Conservation (phyloP, 202 grass and related monocot species). For the Dendrocalamus latiflorus region DNA sequence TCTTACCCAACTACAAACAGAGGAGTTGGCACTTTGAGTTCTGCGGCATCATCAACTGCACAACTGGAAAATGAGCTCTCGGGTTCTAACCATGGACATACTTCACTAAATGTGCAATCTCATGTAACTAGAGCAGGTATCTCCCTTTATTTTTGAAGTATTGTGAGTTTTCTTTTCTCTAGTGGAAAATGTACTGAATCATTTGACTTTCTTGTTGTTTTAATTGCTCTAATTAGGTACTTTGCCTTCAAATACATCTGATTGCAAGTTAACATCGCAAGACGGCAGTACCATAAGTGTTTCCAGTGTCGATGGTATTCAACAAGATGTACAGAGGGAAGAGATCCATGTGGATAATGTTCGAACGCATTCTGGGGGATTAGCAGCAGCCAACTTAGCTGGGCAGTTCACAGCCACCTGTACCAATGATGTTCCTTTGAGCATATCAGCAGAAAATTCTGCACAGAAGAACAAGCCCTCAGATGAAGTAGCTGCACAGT, state of each 20-base stretch:
- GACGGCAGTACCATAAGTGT: no score
- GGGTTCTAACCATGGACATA: background rate
- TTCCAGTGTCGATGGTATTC: background rate
- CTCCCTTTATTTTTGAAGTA: background rate
- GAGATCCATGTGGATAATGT: background rate
- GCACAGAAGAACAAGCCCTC: background rate
- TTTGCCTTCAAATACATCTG: background rate
- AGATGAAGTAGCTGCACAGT: conserved; percentile 32
- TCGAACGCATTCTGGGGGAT: background rate
- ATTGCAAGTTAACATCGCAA: conserved; percentile 16
- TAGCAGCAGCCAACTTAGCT: conserved; percentile 9
- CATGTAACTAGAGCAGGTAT: conserved; percentile 1
- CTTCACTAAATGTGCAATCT: conserved; percentile 2
- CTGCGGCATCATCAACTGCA: conserved; percentile 3
- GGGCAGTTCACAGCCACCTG: background rate
- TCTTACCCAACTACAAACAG: conserved; percentile 22
- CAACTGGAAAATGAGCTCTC: conserved; percentile 15
- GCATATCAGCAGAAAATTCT: conserved; percentile 38
- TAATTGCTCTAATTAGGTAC: conserved; percentile 28
- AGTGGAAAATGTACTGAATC: background rate
- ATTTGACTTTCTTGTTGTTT: background rate
- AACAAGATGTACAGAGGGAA: background rate
- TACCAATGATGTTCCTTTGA: conserved; percentile 18
- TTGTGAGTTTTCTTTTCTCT: background rate
- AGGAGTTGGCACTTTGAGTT: conserved; percentile 10